Evolutionary conservation across 495 filamentous ascomycete species (phyloP).

Genomic region (Physcia stellaris): DNA sequence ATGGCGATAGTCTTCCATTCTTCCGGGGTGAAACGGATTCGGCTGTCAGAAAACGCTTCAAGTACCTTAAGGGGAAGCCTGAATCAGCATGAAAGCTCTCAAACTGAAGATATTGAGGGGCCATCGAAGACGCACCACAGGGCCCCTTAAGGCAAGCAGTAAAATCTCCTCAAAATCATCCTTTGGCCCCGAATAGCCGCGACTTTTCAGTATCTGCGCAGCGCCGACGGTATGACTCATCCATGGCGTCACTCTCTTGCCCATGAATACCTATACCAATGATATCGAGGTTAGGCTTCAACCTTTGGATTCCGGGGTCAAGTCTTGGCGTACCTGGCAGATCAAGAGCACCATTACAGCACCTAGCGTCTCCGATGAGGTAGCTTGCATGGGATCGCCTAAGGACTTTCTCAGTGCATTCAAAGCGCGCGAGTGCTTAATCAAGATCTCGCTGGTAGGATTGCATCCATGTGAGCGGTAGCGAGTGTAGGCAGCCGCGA

Average conservation of each 20-base stretch:
- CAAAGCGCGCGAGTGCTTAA: slow-evolving; percentile 27
- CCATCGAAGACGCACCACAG: slow-evolving; percentile 21
- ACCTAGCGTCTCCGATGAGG: slow-evolving; percentile 26
- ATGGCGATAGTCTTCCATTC: slow-evolving; percentile 26
- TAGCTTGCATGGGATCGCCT: slow-evolving; percentile 24
- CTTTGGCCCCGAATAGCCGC: slow-evolving; percentile 18
- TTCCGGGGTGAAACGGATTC: slow-evolving; percentile 20
- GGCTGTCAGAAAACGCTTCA: slow-evolving; percentile 26
- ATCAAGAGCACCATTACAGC: slow-evolving; percentile 31
- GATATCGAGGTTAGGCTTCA: too few species aligned
- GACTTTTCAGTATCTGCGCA: slow-evolving; percentile 25
- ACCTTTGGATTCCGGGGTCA: too few species aligned
- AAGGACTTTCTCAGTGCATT: slow-evolving; percentile 22
- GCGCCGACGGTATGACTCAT: slow-evolving; percentile 31
- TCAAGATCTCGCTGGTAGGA: slow-evolving; percentile 14
- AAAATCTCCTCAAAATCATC: slow-evolving; percentile 28
- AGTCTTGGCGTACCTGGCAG: slow-evolving; percentile 22
- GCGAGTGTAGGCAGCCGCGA: slow-evolving; percentile 21
- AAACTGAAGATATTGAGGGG: not conserved
- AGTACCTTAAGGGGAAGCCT: slow-evolving; percentile 23
- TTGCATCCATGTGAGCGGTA: slow-evolving; percentile 10
- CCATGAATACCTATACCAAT: slow-evolving; percentile 19
- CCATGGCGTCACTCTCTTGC: slow-evolving; percentile 3
- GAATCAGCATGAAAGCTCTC: too few species aligned
- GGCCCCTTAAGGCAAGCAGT: slow-evolving; percentile 25